Evolutionary conservation across 1,284 basidiomycete species (phyloP), one percentile per base, ranked within the genome.

Genomic region (Marasmius oreades): DNA sequence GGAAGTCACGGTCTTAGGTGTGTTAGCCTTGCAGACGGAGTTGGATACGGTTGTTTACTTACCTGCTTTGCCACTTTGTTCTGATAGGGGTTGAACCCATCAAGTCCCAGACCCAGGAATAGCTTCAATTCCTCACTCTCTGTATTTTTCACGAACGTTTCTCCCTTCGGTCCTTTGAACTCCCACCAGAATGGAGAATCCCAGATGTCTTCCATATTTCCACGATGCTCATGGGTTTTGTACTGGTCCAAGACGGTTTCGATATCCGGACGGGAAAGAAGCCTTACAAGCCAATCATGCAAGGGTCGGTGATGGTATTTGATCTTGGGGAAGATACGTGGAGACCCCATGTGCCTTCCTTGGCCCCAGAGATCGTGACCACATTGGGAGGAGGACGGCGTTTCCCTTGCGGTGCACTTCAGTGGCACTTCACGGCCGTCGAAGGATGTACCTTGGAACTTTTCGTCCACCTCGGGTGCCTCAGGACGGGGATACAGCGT

Each of bases 21-120:
- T n/a, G n/a, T n/a, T n/a, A n/a, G n/a, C n/a, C n/a, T n/a, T n/a
- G n/a, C n/a, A n/a, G n/a, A n/a, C n/a, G 2, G 12, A 11, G 43
- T 3, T 20, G 18, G 18, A 2, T 14, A 47, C 22, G 33, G 14
- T 6, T 14, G n/a, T n/a, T 16, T 22, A 34, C 53, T 7, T 8
- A 55, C 53, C 52, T 57, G 58, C 22, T 55, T 55, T 10, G 56
- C 36, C 26, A 37, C 20, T 37, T 42, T 53, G 8, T 22, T 24
- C 4, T 53, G 33, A 31, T 43, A 52, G 12, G 56, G 56, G 24
- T 58, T 59, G 45, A 59, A 59, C 31, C 58, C 55, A 51, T 59
- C 58, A 20, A 57, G 31, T 10, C 45, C 52, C 36, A 59, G 37
- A 14, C 56, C 55, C 47, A 59, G 57, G 14, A 55, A 22, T 22